Base-by-base conservation (phyloP, 108 stramenopile genomes). In the Skeletonema grethae region DNA sequence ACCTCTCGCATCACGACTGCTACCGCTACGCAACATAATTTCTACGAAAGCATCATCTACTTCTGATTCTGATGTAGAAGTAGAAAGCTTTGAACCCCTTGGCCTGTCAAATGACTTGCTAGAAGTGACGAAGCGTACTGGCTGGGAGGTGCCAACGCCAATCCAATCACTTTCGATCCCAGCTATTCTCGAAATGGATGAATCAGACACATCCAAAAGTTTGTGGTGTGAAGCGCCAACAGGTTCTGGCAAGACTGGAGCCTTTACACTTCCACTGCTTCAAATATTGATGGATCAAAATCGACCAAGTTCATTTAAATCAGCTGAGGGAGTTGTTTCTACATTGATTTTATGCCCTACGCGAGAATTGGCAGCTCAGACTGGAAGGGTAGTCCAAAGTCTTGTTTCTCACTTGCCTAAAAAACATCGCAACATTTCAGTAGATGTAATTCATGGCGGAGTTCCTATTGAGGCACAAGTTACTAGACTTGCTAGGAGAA, bases 301-400 rank as follows among this genome's bases (percentile, higher is more conserved):
- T 56, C 24, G 72, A 24, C 53, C 73, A 58, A 53, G 43, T 59
- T 16, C 72, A 45, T 53, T 16, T 53, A 22, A 22, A 22, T 24
- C 18, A 22, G 20, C 22, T 0, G 18, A 62, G 69, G 86, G 39
- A 6, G 10, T 39, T 46, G 80, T 88, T 20, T 57, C 86, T 15
- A 72, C 87, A 12, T 61, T 99, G 31, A 86, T 99, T 12, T 67
- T 98, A 31, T 90, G 87, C 50, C 98, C 98, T 0, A 97, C 97
- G 9, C 70, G 98, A 41, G 98, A 99, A 80, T 86, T 99, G 63
- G 94, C 94, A 18, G 65, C 89, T 10, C 98, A 99, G 72, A 93
- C 97, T 62, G 72, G 73, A 41, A 28, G 15, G 12, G 93, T 90
- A 15, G 57, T 90, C 43, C 46, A 79, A 55, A 53, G 64, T 32